Conservation (phyloP, 352 stramenopile species). For the Pythium vanterpoolii region DNA sequence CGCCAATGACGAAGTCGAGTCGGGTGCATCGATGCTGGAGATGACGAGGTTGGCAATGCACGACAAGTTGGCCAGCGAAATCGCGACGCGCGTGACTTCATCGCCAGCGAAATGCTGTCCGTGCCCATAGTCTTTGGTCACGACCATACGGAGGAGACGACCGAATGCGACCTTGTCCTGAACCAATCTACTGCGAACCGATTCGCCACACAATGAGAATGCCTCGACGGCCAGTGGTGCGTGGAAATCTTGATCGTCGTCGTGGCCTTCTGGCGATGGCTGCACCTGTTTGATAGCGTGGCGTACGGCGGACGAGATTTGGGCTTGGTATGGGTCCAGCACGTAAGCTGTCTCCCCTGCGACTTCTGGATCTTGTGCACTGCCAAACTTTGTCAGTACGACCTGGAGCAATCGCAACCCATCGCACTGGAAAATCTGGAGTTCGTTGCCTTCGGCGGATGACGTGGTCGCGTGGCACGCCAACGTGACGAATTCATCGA, state of each 20-base stretch:
- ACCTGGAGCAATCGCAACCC: conserved; percentile 68
- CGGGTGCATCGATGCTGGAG: conserved; percentile 34
- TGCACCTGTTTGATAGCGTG: conserved; percentile 65
- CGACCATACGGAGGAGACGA: conserved; percentile 59
- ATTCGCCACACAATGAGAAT: conserved; percentile 51
- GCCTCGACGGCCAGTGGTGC: conserved; percentile 68
- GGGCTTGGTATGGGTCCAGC: conserved; percentile 79
- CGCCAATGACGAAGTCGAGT: conserved; percentile 34
- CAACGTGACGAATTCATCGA: conserved; percentile 86
- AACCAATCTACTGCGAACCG: conserved; percentile 49
- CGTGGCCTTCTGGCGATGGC: conserved; percentile 10
- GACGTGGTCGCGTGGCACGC: conserved; percentile 73
- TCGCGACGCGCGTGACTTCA: conserved; percentile 43
- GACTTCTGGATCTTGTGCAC: conserved; percentile 67
- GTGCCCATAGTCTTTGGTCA: conserved; percentile 60
- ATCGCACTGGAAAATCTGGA: conserved; percentile 75
- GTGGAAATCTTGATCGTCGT: conserved; percentile 41
- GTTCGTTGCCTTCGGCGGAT: conserved; percentile 64
- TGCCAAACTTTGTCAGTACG: conserved; percentile 55
- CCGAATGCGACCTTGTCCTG: conserved; percentile 71
- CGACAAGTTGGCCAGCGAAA: conserved; percentile 62
- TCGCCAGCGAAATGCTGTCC: conserved; percentile 53
- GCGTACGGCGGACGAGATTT: conserved; percentile 75
- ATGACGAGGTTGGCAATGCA: conserved; percentile 55
- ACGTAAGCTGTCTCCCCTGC: conserved; percentile 45